Evolutionary conservation across 805 yeast genomes (phyloP), one percentile per base, ranked within the genome.

Genomic region (Cyberlindnera saturnus): DNA sequence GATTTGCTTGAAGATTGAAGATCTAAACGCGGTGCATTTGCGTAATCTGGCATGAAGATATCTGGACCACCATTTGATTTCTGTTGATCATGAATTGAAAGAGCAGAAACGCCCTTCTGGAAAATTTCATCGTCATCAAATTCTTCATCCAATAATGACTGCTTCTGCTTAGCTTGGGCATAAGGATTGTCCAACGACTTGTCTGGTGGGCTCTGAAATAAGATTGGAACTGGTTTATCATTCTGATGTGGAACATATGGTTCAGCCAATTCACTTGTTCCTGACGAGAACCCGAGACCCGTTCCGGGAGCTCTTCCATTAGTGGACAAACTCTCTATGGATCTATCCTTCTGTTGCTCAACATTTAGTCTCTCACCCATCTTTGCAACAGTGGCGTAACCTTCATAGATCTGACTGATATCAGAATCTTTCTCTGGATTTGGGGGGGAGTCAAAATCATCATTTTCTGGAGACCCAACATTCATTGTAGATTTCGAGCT

Each of bases 381-480:
- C 34, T 37, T 40, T 8, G 57, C 51, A 43, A 60, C 55, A 3
- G 54, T 49, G 14, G 64, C 58, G 40, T 62, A 61, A 26, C 60
- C 64, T 26, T 59, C 63, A 38, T 61, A 60, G 16, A 61, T 57
- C 43, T 61, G 65, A 18, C 62, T 48, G 26, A 61, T 60, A 38
- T 59, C 63, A 4, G 62, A 55, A 32, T 53, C 48, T 51, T 63
- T 54, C 35, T 55, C 52, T 9, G 35, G 16, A 13, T 34, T 33
- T 15, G 38, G 46, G 9, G 52, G 47, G 15, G 57, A 46, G 1
- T 57, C 44, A 3, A 33, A 17, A n/a, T 43, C 28, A 6, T 46
- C 53, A n/a, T 49, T 49, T 9, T 36, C 46, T 19, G 46, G 47
- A n/a, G 54, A 49, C 8, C 38, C 49, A 26, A 45, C 17, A 16